phyloP scores from a whole-genome alignment of 768 basidiomycete species.

The Termitomyces sp. region DNA sequence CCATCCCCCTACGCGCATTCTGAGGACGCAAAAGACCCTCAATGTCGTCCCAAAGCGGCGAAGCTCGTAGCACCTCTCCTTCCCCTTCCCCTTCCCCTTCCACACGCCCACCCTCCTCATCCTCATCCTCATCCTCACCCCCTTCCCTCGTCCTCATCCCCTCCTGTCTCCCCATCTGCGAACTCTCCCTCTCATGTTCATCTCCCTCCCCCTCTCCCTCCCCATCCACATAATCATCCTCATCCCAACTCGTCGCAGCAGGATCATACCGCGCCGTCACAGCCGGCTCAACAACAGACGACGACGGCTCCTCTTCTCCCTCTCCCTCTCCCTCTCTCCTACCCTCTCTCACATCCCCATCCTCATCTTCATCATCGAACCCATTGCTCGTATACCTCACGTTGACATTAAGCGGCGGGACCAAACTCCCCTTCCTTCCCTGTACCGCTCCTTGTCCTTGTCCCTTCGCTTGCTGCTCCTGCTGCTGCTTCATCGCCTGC shows the following conservation, averaged over 20 bases:
- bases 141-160: background rate
- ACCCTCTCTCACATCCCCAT: slow-evolving; percentile 1
- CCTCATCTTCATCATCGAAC: slow-evolving; percentile 13
- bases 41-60: slow-evolving; percentile 18
- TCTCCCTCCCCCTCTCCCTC: background rate
- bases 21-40: slow-evolving; percentile 14
- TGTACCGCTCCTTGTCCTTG: background rate
- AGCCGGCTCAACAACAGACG: slow-evolving; percentile 22
- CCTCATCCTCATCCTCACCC: too few relatives aligned
- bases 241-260: slow-evolving; percentile 10
- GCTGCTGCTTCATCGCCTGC: too few relatives aligned
- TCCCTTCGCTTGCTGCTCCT: background rate
- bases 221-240: background rate
- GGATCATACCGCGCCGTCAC: slow-evolving; percentile 20
- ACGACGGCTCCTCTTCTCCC: slow-evolving; percentile 15
- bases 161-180: background rate
- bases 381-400: slow-evolving; percentile 13
- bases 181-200: background rate
- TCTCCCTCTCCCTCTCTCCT: slow-evolving; percentile 10
- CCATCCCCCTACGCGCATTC: background rate
- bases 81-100: background rate
- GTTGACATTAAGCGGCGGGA: slow-evolving; percentile 26
- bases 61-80: background rate
- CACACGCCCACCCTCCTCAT: background rate
- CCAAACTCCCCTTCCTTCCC: too few relatives aligned